Base-by-base conservation (phyloP, 2,329 filamentous ascomycete genomes). In the Falciphora oryzae region DNA sequence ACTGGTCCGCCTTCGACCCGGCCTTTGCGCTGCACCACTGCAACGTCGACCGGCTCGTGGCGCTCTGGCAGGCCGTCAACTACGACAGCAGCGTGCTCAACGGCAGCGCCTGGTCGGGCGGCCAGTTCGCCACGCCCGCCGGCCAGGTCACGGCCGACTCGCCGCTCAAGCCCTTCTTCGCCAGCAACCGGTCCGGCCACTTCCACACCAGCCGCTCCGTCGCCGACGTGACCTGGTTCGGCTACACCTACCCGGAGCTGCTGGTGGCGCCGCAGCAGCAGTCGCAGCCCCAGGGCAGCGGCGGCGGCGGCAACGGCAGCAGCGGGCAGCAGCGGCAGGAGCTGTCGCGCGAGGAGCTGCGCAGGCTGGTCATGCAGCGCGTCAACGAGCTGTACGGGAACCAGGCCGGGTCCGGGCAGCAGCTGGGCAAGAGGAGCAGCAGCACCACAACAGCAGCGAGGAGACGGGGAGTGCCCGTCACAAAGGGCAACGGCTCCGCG, bases 1-100 rank as follows among this genome's bases (percentile, higher is more conserved):
- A 74, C 62, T 77, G 77, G 67, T 76, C 79, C 0, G 76, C 75
- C 13, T 83, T 80, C 66, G 80, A 83, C 65, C 75, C 80, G 14
- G 69, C 81, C 5, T 83, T 83, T 66, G 79, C 80, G 77, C 76
- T 83, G 11, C 81, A 83, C 66, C 80, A 83, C 75, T 74, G 79
- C 68, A 87, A 89, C 70, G 77, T 89, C 64, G 85, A 89, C 70
- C 81, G 86, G 25, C 78, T 89, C 16, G 83, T 85, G 66, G 81
- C 83, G 2, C 72, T 83, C 64, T 83, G 78, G 78, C 75, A 80
- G 69, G 76, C 75, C 22, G 73, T 79, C 50, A 70, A 80, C 66
- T 72, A 71, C 64, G 68, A 73, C 31, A 66, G 68, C 8, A 72
- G 74, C n/a, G 74, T 75, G 25, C 75, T 73, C 58, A 65, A 68